phyloP scores from a whole-genome alignment of 2,329 filamentous ascomycete species.

The Diaporthe aspalathi region DNA sequence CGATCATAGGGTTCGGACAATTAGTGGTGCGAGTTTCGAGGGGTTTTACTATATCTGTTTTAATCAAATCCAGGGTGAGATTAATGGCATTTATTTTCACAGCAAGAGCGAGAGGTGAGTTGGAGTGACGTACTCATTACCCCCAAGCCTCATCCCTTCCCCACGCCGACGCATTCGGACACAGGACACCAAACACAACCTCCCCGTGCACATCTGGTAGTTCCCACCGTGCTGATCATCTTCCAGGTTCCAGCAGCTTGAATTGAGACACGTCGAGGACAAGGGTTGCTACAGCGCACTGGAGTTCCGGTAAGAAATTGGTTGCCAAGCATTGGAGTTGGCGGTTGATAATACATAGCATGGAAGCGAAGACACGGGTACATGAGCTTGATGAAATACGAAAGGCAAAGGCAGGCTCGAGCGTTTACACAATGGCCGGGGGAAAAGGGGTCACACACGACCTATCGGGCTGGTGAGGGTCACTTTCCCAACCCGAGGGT shows the following conservation, averaged over 20 bases:
- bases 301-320: constrained; percentile 72
- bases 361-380: constrained; percentile 17
- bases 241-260: constrained; percentile 87
- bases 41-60: constrained; percentile 99
- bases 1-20: constrained; percentile 90
- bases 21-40: constrained; percentile 95
- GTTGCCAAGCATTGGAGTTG: constrained; percentile 29
- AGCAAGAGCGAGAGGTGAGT: constrained; percentile 96
- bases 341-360: constrained; percentile 22
- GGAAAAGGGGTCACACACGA: neutral
- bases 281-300: constrained; percentile 85
- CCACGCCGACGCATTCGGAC: neutral
- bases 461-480: neutral
- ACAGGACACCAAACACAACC: neutral
- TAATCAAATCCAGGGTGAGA: constrained; percentile 86
- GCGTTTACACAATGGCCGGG: neutral
- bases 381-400: constrained; percentile 35
- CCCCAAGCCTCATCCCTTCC: neutral
- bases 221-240: constrained; percentile 20
- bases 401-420: constrained; percentile 1
- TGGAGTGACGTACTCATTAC: neutral
- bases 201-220: neutral
- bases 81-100: constrained; percentile 97
- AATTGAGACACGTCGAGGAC: constrained; percentile 89
- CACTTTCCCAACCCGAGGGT: neutral